Base-by-base conservation (phyloP, 2,329 filamentous ascomycete species). In the Elsinoe fawcettii region DNA sequence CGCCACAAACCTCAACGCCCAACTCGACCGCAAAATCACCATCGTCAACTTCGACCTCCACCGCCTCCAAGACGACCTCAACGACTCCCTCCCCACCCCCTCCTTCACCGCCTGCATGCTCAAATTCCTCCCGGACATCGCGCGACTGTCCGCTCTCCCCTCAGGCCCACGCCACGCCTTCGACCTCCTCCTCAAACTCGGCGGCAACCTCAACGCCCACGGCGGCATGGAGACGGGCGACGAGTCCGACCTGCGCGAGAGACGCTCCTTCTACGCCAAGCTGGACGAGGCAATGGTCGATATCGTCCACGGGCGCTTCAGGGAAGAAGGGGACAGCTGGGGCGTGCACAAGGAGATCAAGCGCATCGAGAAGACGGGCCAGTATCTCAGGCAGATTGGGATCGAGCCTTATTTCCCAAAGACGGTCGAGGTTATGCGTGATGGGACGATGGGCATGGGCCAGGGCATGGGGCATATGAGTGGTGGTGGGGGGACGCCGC, bases 31-130 rank as follows among this genome's bases (percentile, higher is more conserved):
- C 72, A 80, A 80, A 63, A 80, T 80, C 69, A 80, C 77, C 36
- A 79, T 80, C 57, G 76, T 80, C 57, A 80, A 80, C 70, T 79
- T 79, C 65, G 77, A 80, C 65, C 75, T 80, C 2, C 77, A 80
- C 70, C 75, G 77, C 54, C 71, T 80, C 47, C 77, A 80, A 66
- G 77, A 80, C 66, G 76, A 78, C 63, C 73, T 80, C 62, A 79
- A 79, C 68, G 76, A 79, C 65, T 76, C 74, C 55, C 77, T 80
- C 54, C 76, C 75, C 18, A 75, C 75, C 4, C 71, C 76, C 3
- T 77, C 77, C 62, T 80, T 80, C 66, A 75, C 74, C 55, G 75
- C 75, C 12, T 77, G 77, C 63, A 79, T 80, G 75, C 71, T 77
- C 60, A 79, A 79, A 62, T 78, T 80, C 70, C 71, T 80, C 32